Conservation (phyloP, 2,329 filamentous ascomycete species). For the Xylaria sp. region DNA sequence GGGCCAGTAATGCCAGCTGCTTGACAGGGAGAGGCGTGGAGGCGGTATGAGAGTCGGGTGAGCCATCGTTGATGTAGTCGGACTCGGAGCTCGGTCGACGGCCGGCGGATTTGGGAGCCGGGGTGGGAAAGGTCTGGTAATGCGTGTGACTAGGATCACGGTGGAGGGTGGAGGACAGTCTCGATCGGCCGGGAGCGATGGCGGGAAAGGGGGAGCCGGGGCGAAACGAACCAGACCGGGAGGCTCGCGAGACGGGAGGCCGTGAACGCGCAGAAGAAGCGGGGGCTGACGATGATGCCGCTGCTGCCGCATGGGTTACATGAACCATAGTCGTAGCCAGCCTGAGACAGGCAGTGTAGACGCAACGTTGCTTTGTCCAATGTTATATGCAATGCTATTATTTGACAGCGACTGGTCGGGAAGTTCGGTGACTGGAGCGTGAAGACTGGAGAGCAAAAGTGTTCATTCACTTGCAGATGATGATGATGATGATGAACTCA, state of each 20-base stretch:
- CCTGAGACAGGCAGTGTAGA: too few species aligned
- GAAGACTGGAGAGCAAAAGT: neutral
- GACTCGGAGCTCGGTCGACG: conserved; percentile 48
- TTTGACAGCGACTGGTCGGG: neutral
- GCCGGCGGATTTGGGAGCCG: conserved; percentile 74
- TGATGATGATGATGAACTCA: conserved; percentile 10
- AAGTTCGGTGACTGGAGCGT: neutral
- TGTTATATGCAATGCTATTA: conserved; percentile 1
- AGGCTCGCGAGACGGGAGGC: conserved; percentile 35
- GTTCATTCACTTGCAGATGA: conserved; percentile 1
- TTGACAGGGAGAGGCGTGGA: conserved; percentile 81
- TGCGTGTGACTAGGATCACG: conserved; percentile 60
- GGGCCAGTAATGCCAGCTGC: conserved; percentile 84
- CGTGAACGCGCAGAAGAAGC: conserved; percentile 33
- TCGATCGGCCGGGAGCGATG: conserved; percentile 34
- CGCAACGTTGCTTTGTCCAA: too few species aligned
- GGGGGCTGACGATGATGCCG: conserved; percentile 32
- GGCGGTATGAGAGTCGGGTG: conserved; percentile 53
- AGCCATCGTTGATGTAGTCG: conserved; percentile 46
- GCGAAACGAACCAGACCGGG: conserved; percentile 46
- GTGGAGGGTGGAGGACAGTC: conserved; percentile 38
- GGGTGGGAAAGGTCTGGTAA: conserved; percentile 85
- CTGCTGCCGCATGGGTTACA: conserved; percentile 37
- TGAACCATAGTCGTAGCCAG: conserved; percentile 38
- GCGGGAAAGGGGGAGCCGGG: conserved; percentile 48